These are phyloP conservation scores for Pythium sp. DNA, from an alignment of 352 stramenopile genomes.

Conservation along the genomic window DNA sequence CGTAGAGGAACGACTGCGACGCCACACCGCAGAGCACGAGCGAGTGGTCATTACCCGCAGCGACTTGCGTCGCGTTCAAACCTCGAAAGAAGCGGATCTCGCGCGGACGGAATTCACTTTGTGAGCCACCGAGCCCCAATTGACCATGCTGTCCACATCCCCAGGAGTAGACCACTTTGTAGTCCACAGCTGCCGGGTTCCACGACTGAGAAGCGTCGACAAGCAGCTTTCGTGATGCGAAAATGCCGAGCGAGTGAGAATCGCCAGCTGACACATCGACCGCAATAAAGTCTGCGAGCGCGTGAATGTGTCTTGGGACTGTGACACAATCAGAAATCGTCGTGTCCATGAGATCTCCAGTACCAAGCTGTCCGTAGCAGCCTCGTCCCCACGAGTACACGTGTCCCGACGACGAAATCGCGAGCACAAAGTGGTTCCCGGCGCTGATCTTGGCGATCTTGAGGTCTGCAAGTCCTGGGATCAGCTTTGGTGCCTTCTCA, in stretches of 20 bases:
- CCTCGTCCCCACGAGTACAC: constrained; percentile 64
- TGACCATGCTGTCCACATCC: constrained; percentile 36
- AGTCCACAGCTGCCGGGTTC: constrained; percentile 18
- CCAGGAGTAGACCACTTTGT: constrained; percentile 50
- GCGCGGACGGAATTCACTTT: constrained; percentile 22
- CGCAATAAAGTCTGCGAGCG: constrained; percentile 25
- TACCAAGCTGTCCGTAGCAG: constrained; percentile 59
- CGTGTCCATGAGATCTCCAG: constrained; percentile 18
- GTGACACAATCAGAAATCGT: not conserved
- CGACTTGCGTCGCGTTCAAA: constrained; percentile 36
- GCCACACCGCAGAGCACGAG: constrained; percentile 52
- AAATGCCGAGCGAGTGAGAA: constrained; percentile 51
- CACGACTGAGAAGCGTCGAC: not conserved
- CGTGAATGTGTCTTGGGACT: constrained; percentile 27
- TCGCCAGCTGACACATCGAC: constrained; percentile 49
- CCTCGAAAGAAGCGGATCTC: constrained; percentile 67
- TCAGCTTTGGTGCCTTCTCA: constrained; percentile 18
- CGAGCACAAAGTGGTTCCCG: constrained; percentile 68
- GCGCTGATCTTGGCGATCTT: constrained; percentile 40
- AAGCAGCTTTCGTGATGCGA: constrained; percentile 14
- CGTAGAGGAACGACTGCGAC: constrained; percentile 51
- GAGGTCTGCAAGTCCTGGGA: constrained; percentile 22
- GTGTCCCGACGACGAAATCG: constrained; percentile 30
- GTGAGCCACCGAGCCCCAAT: constrained; percentile 53
- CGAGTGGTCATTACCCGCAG: constrained; percentile 62